Base-by-base conservation (phyloP, 2,329 filamentous ascomycete species). In the Xylaria sp. region DNA sequence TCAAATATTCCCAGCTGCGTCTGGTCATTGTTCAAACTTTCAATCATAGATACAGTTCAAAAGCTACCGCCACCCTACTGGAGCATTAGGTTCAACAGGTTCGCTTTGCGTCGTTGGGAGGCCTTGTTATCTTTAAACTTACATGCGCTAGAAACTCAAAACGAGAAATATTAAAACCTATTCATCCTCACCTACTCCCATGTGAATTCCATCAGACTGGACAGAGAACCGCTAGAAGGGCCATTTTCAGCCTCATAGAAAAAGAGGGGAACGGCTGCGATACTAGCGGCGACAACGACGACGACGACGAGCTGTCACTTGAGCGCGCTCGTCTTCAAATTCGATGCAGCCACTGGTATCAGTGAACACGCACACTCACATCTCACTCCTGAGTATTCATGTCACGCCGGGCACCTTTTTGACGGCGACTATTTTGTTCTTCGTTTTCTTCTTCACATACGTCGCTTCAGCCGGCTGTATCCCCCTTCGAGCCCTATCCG, bases 351-450 rank as follows among this genome's bases (percentile, higher is more conserved):
- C 85, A 62, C 78, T 87, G 74, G 77, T 88, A 69, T 84, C 84
- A 56, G 82, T 87, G 68, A 84, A 87, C 77, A 87, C 84, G 76
- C 83, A 86, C 76, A 87, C 84, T 75, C 83, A 86, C 81, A 80
- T 87, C 73, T 84, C 84, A 61, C 80, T 88, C 69, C 73, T 88
- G 73, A 87, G 81, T 76, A 79, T 88, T 71, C 83, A 78, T 70
- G 82, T 87, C 74, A 83, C 84, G 42, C 84, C 85, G 23, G 83
- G 83, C 74, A 84, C 84, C 60, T 87, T 83, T 72, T 77, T 87
- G 69, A 82, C 83, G 63, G 79, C 80, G 28, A 71, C 86, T 64
- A 75, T 78, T 60, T 69, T 87, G 31, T 71, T 79, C 52, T 77
- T 87, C 68, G 77, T 82, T 72, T 84, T 87, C 69, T 67, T 84